Percentiles rank a stretch among this genome's conserved stretches.
phyloP scores from a whole-genome alignment of 345 rosid genomes.

The Arabis alpina region DNA sequence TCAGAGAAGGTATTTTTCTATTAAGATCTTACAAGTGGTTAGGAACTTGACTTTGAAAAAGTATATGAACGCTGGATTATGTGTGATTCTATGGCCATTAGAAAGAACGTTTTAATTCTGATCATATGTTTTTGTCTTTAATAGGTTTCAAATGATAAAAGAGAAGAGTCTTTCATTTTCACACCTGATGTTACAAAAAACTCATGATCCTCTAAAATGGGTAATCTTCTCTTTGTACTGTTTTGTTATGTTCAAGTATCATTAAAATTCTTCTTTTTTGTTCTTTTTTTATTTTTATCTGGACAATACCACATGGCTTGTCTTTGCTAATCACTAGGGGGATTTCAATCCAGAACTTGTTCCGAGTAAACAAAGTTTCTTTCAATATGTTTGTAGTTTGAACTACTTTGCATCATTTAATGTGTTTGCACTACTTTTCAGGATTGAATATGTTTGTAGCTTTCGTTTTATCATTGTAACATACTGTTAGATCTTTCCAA shows the following conservation, averaged over 20 bases:
- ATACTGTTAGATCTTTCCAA: conserved; percentile 78
- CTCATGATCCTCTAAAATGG: conserved; percentile 52
- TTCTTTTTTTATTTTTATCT: not conserved
- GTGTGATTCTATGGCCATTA: not conserved
- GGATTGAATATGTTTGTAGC: no score
- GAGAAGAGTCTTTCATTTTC: conserved; percentile 42
- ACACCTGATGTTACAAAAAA: conserved; percentile 53
- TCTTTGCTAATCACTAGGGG: no score
- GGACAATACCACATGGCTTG: no score
- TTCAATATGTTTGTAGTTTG: no score
- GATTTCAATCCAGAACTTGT: no score
- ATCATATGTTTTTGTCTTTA: not conserved
- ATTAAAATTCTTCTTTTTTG: conserved; percentile 13
- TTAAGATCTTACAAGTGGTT: not conserved
- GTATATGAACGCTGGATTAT: not conserved
- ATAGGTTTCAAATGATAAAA: conserved; percentile 51
- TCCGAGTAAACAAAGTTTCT: no score
- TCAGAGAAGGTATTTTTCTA: conserved; percentile 45
- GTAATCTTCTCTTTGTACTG: conserved; percentile 42
- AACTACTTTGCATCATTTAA: no score
- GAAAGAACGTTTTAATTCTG: not conserved
- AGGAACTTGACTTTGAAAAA: not conserved
- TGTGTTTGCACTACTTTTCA: no score
- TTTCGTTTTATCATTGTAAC: no score
- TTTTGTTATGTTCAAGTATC: not conserved